These are phyloP conservation scores for Centrapalus pauciflorus DNA, from an alignment of 129 eudicot species.

Conservation along the genomic window DNA sequence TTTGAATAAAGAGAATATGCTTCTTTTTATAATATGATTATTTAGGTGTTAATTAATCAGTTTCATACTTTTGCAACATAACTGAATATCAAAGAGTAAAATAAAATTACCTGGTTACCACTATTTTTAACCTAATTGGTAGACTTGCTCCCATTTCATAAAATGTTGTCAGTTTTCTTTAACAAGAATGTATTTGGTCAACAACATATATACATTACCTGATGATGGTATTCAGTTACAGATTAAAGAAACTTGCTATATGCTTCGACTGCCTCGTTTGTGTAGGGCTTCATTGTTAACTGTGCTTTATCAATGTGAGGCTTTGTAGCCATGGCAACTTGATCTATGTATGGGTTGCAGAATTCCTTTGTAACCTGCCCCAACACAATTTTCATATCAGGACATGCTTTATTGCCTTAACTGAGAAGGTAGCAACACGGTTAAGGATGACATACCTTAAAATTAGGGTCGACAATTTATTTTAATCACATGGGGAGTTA, in stretches of 20 bases:
- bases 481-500: constrained; percentile 54
- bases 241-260: constrained; percentile 53
- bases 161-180: too few species aligned
- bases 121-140: too few species aligned
- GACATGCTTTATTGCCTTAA: not conserved
- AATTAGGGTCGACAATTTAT: constrained; percentile 49
- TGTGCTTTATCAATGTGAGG: constrained; percentile 66
- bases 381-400: constrained; percentile 11
- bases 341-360: constrained; percentile 67
- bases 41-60: too few species aligned
- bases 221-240: constrained; percentile 54
- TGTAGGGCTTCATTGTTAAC: constrained; percentile 56
- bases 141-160: too few species aligned
- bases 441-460: constrained; percentile 37
- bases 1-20: too few species aligned
- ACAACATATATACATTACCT: constrained; percentile 29
- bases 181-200: too few species aligned
- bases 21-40: too few species aligned
- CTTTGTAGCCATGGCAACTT: constrained; percentile 49
- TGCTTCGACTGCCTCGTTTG: constrained; percentile 36
- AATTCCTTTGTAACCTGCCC: constrained; percentile 61
- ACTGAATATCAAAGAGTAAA: too few species aligned
- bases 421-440: constrained; percentile 1
- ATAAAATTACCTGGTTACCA: too few species aligned
- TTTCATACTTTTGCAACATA: too few species aligned